Conservation (phyloP, 495 filamentous ascomycete species). For the Penicillium atrosanguineum region DNA sequence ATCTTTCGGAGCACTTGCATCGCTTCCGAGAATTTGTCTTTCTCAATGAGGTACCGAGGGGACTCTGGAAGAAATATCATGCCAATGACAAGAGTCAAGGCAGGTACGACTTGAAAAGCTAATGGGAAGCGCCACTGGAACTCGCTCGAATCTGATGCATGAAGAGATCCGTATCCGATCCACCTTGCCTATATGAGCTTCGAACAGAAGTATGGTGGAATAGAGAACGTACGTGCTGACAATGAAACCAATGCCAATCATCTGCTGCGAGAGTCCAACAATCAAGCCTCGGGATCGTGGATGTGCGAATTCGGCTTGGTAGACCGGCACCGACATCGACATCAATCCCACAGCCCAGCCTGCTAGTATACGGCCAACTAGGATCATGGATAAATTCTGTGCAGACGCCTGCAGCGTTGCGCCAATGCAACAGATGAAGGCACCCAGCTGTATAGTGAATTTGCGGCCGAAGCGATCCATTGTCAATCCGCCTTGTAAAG, state of each 20-base stretch:
- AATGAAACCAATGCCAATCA: constrained; percentile 57
- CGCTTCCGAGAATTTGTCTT: constrained; percentile 43
- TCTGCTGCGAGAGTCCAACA: constrained; percentile 58
- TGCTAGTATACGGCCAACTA: constrained; percentile 60
- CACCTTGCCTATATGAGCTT: constrained; percentile 32
- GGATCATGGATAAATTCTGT: constrained; percentile 54
- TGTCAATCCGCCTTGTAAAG: constrained; percentile 35
- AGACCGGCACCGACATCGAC: constrained; percentile 58
- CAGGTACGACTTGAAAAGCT: constrained; percentile 51
- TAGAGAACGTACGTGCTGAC: constrained; percentile 38
- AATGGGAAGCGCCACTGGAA: constrained; percentile 57
- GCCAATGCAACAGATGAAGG: constrained; percentile 53
- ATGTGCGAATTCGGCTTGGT: constrained; percentile 53
- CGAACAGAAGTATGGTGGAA: background rate
- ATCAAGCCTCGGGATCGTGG: constrained; percentile 54
- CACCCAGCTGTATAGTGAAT: constrained; percentile 55
- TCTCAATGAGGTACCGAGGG: constrained; percentile 54
- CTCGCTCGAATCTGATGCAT: constrained; percentile 36
- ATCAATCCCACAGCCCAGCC: constrained; percentile 61
- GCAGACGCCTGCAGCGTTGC: constrained; percentile 55
- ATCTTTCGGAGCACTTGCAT: constrained; percentile 48
- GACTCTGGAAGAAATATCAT: constrained; percentile 56
- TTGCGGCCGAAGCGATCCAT: constrained; percentile 49
- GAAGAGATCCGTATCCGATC: constrained; percentile 54
- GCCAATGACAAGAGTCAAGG: constrained; percentile 41